Conservation (phyloP, 176 grass and related monocot species). For the Paspalum notatum region DNA sequence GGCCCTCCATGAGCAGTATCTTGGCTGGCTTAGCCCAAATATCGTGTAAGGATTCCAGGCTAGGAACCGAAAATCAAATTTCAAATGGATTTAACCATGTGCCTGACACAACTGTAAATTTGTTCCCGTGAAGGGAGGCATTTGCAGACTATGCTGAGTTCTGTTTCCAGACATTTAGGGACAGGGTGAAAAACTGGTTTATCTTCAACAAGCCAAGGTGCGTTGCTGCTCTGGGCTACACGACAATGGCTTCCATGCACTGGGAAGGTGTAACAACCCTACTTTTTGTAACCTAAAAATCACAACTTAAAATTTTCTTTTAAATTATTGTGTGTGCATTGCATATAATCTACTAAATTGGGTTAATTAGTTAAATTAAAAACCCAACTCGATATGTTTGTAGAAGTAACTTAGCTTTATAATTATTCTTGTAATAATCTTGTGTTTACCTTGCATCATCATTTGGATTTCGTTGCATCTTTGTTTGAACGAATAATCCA, state of each 20-base stretch:
- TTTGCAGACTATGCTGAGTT: conserved; percentile 81
- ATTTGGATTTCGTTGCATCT: too few relatives aligned
- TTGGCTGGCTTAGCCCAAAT: conserved; percentile 73
- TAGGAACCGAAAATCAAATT: background rate
- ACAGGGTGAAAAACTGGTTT: conserved; percentile 94
- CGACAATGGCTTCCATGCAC: conserved; percentile 72
- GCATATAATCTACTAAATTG: too few relatives aligned
- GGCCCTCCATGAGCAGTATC: conserved; percentile 80
- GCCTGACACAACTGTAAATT: background rate
- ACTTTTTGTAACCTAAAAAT: too few relatives aligned
- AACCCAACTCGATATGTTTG: too few relatives aligned
- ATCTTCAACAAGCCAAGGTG: conserved; percentile 90
- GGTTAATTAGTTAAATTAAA: too few relatives aligned
- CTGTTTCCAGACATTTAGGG: conserved; percentile 75
- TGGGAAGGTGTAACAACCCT: conserved; percentile 86
- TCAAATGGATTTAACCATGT: background rate
- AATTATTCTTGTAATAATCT: too few relatives aligned
- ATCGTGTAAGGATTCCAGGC: conserved; percentile 64
- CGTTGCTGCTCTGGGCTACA: conserved; percentile 83
- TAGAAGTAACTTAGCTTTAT: too few relatives aligned
- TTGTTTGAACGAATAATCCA: too few relatives aligned
- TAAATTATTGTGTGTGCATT: too few relatives aligned
- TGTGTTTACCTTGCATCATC: too few relatives aligned
- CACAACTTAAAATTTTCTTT: too few relatives aligned
- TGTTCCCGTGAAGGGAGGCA: conserved; percentile 47